Conservation (phyloP, 1,284 basidiomycete species). For the Takashimella koratensis region DNA sequence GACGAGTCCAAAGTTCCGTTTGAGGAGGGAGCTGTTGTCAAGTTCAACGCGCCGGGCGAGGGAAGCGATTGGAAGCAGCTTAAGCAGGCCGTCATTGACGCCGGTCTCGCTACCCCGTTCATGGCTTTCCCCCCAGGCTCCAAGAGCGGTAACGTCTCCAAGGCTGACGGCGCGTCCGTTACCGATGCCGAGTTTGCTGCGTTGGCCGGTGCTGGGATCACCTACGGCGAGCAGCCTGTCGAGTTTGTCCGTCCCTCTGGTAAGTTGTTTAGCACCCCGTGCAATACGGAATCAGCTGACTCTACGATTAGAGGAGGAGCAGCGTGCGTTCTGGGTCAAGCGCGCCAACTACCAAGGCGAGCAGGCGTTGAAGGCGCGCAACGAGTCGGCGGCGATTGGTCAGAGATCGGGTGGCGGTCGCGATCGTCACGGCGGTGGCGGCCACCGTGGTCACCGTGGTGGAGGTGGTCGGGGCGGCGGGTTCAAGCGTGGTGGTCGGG, state of each 20-base stretch:
- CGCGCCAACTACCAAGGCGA: constrained; percentile 58
- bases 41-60: constrained; percentile 42
- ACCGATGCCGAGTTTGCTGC: constrained; percentile 51
- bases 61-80: constrained; percentile 53
- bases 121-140: constrained; percentile 45
- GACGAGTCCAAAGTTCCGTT: constrained; percentile 48
- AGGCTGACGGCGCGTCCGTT: constrained; percentile 46
- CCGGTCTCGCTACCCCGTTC: constrained; percentile 32
- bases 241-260: constrained; percentile 33
- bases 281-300: neutral
- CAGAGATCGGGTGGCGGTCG: constrained; percentile 55
- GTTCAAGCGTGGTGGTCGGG: constrained; percentile 30
- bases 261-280: constrained; percentile 22
- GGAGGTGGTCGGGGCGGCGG: constrained; percentile 42
- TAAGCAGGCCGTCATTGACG: constrained; percentile 39
- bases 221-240: constrained; percentile 47
- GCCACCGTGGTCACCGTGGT: constrained; percentile 33
- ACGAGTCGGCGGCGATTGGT: constrained; percentile 53
- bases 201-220: constrained; percentile 49
- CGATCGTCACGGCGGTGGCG: constrained; percentile 18
- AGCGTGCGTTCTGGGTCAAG: constrained; percentile 72
- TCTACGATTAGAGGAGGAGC: constrained; percentile 55
- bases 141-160: constrained; percentile 49
- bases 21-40: constrained; percentile 46
- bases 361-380: constrained; percentile 57